These are phyloP conservation scores for Truncatella angustata DNA, from an alignment of 2,329 filamentous ascomycete genomes.

Conservation along the genomic window DNA sequence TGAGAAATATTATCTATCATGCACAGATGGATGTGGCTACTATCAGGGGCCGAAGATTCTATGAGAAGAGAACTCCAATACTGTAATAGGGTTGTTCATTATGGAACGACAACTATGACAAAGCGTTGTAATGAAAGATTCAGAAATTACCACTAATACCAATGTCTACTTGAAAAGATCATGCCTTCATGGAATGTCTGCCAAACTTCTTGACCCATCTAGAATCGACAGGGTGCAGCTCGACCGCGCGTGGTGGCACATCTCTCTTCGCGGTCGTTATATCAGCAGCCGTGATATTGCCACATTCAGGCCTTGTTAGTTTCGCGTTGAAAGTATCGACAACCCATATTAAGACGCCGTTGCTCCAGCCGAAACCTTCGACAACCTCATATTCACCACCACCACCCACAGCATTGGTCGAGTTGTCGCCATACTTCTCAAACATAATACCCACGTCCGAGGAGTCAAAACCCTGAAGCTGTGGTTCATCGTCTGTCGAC, in stretches of 20 bases:
- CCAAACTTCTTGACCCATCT: slow-evolving; percentile 12
- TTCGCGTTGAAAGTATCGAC: slow-evolving; percentile 59
- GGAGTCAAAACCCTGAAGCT: slow-evolving; percentile 43
- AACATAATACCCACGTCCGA: slow-evolving; percentile 61
- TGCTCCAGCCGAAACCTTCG: slow-evolving; percentile 70
- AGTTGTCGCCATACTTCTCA: slow-evolving; percentile 64
- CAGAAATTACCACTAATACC: no score
- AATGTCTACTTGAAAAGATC: no score
- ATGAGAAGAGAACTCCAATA: no score
- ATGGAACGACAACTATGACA: no score
- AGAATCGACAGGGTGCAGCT: slow-evolving; percentile 11
- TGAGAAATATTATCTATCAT: no score
- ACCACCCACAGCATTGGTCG: slow-evolving; percentile 58
- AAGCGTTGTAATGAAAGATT: no score
- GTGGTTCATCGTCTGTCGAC: slow-evolving; percentile 50
- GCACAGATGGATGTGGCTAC: no score
- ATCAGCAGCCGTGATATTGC: slow-evolving; percentile 43
- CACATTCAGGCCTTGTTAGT: slow-evolving; percentile 55
- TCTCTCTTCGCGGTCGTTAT: slow-evolving; percentile 16
- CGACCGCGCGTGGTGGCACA: background rate
- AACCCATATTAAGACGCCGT: slow-evolving; percentile 66
- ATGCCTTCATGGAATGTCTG: background rate
- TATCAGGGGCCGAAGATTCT: no score
- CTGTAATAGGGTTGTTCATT: no score
- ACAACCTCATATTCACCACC: slow-evolving; percentile 70